Conservation (phyloP, 2,329 filamentous ascomycete genomes). For the Leptographium galeiforme region DNA sequence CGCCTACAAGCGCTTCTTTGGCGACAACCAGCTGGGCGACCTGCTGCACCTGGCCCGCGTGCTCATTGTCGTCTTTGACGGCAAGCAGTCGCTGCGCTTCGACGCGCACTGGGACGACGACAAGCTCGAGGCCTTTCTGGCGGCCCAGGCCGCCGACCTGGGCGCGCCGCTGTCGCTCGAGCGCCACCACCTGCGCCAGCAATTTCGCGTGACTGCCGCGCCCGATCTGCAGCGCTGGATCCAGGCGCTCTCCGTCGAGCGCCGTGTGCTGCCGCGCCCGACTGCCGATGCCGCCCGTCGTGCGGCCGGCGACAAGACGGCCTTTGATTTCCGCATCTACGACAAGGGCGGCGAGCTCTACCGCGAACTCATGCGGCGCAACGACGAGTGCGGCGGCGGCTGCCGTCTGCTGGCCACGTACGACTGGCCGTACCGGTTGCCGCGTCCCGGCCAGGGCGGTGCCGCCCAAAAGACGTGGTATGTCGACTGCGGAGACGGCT, state of each 20-base stretch:
- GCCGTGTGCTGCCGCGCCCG: constrained; percentile 2
- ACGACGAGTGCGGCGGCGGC: constrained; percentile 2
- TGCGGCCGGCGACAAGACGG: neutral
- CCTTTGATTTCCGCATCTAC: constrained; percentile 5
- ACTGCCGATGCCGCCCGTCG: neutral
- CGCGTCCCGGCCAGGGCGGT: constrained; percentile 1
- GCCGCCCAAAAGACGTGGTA: constrained; percentile 3
- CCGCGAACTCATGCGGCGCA: constrained; percentile 3
- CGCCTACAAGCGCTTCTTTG: constrained; percentile 6
- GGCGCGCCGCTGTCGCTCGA: neutral
- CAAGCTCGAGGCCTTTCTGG: neutral
- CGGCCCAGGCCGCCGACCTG: neutral
- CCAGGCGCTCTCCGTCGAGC: constrained; percentile 4
- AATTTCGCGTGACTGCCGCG: constrained; percentile 2
- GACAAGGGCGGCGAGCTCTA: constrained; percentile 4
- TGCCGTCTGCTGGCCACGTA: constrained; percentile 5
- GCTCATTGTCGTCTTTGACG: constrained; percentile 3
- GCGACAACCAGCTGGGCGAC: constrained; percentile 7
- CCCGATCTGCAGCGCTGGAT: constrained; percentile 6
- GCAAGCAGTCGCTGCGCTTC: constrained; percentile 6
- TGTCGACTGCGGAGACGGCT: constrained; percentile 3
- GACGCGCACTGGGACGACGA: constrained; percentile 4
- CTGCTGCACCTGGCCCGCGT: constrained; percentile 3
- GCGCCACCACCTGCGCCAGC: neutral
- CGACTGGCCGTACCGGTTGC: constrained; percentile 6